phyloP scores from a whole-genome alignment of 768 basidiomycete species.

The Pulveroboletus ravenelii region DNA sequence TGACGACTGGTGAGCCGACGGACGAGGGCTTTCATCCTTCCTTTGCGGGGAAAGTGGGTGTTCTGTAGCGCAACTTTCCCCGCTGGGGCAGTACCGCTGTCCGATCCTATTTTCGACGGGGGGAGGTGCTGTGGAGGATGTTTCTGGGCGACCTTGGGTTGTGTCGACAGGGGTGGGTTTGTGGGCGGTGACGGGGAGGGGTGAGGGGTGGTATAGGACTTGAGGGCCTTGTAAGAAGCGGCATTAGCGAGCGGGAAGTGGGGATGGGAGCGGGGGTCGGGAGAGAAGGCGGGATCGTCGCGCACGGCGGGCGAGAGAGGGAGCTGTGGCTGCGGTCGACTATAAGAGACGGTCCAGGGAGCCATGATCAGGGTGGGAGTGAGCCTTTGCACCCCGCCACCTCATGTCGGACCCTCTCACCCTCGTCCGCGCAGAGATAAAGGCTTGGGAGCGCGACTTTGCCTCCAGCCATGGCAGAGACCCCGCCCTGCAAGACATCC shows the following conservation, averaged over 20 bases:
- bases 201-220: too few relatives aligned
- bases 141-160: not conserved
- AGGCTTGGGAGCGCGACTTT: slow-evolving; percentile 73
- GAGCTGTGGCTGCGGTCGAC: not conserved
- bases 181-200: not conserved
- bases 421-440: slow-evolving; percentile 62
- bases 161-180: not conserved
- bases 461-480: slow-evolving; percentile 48
- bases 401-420: slow-evolving; percentile 14
- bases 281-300: slow-evolving; percentile 57
- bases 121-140: not conserved
- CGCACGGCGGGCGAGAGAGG: slow-evolving; percentile 24
- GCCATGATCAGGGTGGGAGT: not conserved
- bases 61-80: not conserved
- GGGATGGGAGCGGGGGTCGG: slow-evolving; percentile 50
- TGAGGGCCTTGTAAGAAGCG: slow-evolving; percentile 15
- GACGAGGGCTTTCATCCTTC: slow-evolving; percentile 25
- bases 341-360: not conserved
- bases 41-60: slow-evolving; percentile 10
- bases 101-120: not conserved
- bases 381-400: too few relatives aligned
- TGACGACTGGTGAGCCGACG: slow-evolving; percentile 23
- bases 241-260: slow-evolving; percentile 26
- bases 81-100: not conserved
- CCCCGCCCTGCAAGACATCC: slow-evolving; percentile 70